Evolutionary conservation across 805 yeast genomes (phyloP), one percentile per base, ranked within the genome.

Genomic region (Saturnispora dispora): DNA sequence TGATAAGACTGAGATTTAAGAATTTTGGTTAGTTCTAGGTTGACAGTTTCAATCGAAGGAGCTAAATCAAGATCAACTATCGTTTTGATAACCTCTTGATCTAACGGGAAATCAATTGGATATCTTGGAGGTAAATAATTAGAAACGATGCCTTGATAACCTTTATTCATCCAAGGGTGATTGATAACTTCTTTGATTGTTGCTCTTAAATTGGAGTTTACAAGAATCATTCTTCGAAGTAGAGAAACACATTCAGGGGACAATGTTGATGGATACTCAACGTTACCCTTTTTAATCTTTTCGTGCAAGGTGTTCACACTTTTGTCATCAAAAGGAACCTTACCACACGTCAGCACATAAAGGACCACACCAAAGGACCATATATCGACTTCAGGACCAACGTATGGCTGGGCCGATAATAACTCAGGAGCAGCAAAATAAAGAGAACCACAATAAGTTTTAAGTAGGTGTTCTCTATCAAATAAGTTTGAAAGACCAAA

Each of bases 341-440:
- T 90, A 51, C 99, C 99, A 66, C 97, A 90, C 2, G 93, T 96
- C 54, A 93, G 73, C 7, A 93, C 99, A 63, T 88, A 93, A 47
- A 93, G 70, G 0, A 93, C 98, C 32, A 93, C 96, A 57, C 99
- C 99, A 73, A 90, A 91, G 2, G 96, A 88, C 99, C 99, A 93
- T 18, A 93, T 83, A 66, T 93, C 99, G 46, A 93, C 96, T 66
- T 93, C 99, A 1, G 99, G 99, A 0, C 99, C 99, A 36, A 78
- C 74, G 62, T 93, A 93, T 1, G 96, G 97, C 58, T 81, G 82
- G 1, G 98, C 99, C 53, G 87, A 85, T 50, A 93, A 73, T 58
- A 93, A 74, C 67, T 93, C 99, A 0, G 99, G 99, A 0, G 99
- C 99, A 0, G 99, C 99, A 77, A 93, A 93, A 66, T 93, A 93